phyloP scores from a whole-genome alignment of 345 rosid species.

The Ricinus communis region DNA sequence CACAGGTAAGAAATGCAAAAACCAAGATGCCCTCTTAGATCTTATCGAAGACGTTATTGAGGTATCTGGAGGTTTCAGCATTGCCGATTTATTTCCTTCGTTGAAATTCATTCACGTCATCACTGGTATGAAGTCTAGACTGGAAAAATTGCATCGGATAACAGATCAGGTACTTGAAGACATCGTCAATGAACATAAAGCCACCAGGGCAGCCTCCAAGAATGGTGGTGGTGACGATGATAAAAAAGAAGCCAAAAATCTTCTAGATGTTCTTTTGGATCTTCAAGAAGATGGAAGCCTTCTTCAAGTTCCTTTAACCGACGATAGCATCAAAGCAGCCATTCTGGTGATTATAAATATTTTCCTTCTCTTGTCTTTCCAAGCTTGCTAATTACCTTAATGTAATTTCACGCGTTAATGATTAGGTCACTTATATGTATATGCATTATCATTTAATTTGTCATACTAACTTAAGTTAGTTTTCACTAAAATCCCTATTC shows the following conservation, averaged over 20 bases:
- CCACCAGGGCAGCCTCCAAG: background rate
- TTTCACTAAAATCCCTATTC: background rate
- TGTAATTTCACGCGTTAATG: no score
- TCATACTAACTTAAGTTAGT: no score
- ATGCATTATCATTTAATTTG: no score
- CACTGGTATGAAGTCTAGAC: background rate
- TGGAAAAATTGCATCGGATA: background rate
- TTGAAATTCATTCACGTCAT: background rate
- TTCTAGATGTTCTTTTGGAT: slow-evolving; percentile 14
- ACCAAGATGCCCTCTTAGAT: slow-evolving; percentile 22
- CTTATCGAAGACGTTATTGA: background rate
- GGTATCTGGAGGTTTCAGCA: slow-evolving; percentile 22
- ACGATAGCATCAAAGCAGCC: slow-evolving; percentile 16
- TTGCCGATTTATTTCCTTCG: slow-evolving; percentile 28
- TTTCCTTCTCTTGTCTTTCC: no score
- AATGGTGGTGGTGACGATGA: background rate
- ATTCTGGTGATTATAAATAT: slow-evolving; percentile 14
- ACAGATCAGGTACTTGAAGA: slow-evolving; percentile 8
- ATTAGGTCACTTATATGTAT: no score
- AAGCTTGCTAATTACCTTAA: no score
- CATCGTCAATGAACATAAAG: slow-evolving; percentile 12
- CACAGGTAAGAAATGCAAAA: slow-evolving; percentile 27
- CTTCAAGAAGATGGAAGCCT: no score
- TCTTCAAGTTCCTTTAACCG: background rate
- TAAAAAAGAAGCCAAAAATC: background rate